These are phyloP conservation scores for Blastobotrys muscicola DNA, from an alignment of 805 yeast genomes.

Conservation along the genomic window DNA sequence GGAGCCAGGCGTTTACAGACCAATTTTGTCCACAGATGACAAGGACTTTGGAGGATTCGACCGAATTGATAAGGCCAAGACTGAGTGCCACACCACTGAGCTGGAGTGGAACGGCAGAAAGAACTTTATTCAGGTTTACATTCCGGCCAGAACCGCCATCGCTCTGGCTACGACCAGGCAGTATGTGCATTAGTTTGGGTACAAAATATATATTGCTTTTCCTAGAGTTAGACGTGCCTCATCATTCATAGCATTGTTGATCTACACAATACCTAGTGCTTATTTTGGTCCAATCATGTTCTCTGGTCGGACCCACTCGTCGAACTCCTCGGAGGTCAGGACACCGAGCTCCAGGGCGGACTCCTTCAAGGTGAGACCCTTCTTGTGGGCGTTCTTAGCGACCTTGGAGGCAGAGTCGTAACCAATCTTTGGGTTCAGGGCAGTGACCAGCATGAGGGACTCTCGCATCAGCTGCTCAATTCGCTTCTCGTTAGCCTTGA, in stretches of 20 bases:
- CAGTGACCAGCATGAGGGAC: slow-evolving; percentile 96
- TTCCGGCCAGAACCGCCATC: slow-evolving; percentile 69
- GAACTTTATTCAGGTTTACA: slow-evolving; percentile 65
- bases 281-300: slow-evolving; percentile 83
- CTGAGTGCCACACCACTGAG: slow-evolving; percentile 59
- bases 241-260: no score
- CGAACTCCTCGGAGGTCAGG: slow-evolving; percentile 76
- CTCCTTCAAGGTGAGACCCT: slow-evolving; percentile 91
- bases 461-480: slow-evolving; percentile 84
- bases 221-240: not conserved
- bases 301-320: slow-evolving; percentile 96
- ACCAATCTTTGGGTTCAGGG: slow-evolving; percentile 97
- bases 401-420: slow-evolving; percentile 96
- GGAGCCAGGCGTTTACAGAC: slow-evolving; percentile 59
- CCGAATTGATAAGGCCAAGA: slow-evolving; percentile 46
- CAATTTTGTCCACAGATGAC: slow-evolving; percentile 69
- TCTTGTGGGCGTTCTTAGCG: slow-evolving; percentile 97
- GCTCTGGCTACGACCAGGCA: slow-evolving; percentile 39
- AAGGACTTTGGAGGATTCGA: slow-evolving; percentile 71
- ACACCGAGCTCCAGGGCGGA: slow-evolving; percentile 88
- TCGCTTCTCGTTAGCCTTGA: slow-evolving; percentile 77
- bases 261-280: not conserved
- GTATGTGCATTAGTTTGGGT: not conserved
- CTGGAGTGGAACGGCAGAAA: slow-evolving; percentile 72
- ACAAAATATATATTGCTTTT: not conserved